These are phyloP conservation scores for Funneliformis caledonium DNA, from an alignment of 371 early-diverging fungal species.

Conservation along the genomic window DNA sequence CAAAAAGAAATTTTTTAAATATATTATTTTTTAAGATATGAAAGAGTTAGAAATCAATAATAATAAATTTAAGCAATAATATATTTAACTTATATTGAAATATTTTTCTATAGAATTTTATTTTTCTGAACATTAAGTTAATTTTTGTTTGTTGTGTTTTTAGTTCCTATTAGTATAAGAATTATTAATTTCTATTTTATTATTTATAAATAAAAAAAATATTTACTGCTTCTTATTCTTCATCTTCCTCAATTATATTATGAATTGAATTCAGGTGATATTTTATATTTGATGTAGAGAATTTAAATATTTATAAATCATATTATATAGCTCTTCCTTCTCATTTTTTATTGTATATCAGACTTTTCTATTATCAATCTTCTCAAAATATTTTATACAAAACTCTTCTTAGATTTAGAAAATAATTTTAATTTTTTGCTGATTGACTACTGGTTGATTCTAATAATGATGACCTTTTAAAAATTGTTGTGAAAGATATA, in stretches of 20 bases:
- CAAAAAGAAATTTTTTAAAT: background rate
- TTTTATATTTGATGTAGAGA: conserved; percentile 4
- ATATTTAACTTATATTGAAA: background rate
- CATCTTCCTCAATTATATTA: background rate
- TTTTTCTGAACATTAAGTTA: background rate
- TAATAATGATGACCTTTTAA: too few species aligned
- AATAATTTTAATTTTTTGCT: too few species aligned
- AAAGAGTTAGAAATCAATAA: background rate
- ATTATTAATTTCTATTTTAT: background rate
- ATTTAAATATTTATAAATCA: background rate
- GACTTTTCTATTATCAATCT: background rate
- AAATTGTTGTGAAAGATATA: too few species aligned
- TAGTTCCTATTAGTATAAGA: background rate
- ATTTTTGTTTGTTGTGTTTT: background rate
- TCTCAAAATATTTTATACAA: background rate
- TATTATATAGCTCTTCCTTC: background rate
- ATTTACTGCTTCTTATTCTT: background rate
- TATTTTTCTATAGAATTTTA: background rate
- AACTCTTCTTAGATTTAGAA: background rate
- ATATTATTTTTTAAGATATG: too few species aligned
- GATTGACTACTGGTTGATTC: too few species aligned
- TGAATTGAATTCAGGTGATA: background rate
- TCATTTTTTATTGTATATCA: background rate
- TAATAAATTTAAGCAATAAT: background rate
- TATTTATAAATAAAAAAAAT: background rate